Base-by-base conservation (phyloP, 176 grass and related monocot genomes). In the Saccharum officinarum region DNA sequence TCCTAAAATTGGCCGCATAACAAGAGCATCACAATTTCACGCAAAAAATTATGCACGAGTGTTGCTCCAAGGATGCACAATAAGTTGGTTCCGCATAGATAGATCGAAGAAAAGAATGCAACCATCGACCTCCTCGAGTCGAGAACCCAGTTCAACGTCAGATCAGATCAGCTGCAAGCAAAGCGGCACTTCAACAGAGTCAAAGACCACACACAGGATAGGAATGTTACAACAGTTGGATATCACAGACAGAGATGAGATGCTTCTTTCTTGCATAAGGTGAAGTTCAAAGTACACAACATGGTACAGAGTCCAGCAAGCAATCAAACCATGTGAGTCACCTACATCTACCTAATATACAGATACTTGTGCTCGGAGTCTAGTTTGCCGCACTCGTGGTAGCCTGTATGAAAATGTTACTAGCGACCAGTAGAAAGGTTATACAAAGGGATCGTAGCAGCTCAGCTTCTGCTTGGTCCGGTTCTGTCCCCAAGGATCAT, bases 391-490 rank as follows among this genome's bases (percentile, higher is more conserved):
- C 49, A 84, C 31, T 84, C 9, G 22, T 89, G 34, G n/a, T 81
- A 41, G 40, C 69, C 12, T 80, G 31, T 71, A 76, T 84, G 62
- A 40, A 31, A 75, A 62, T 76, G 25, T 78, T 83, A 68, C 61
- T 74, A 10, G 46, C 71, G 40, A 39, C 46, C 62, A 10, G 38
- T 74, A 62, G 30, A 89, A 75, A 75, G 75, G 78, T 73, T 73
- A 79, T 15, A 62, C 60, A 6, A 17, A 36, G 42, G 46, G 75
- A 40, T 87, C 1, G 9, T 81, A 61, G 92, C 81, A 94, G 84
- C 84, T 94, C 75, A 96, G 75, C 88, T 95, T 84, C 91, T 92
- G 49, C 89, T 88, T n/a, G 85, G 69, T 83, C 85, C 92, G 5
- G 65, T 52, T 66, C 88, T 83, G 66, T 88, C 85, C 63, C 82